phyloP scores from a whole-genome alignment of 2,329 filamentous ascomycete species.

The Fusarium sp. region DNA sequence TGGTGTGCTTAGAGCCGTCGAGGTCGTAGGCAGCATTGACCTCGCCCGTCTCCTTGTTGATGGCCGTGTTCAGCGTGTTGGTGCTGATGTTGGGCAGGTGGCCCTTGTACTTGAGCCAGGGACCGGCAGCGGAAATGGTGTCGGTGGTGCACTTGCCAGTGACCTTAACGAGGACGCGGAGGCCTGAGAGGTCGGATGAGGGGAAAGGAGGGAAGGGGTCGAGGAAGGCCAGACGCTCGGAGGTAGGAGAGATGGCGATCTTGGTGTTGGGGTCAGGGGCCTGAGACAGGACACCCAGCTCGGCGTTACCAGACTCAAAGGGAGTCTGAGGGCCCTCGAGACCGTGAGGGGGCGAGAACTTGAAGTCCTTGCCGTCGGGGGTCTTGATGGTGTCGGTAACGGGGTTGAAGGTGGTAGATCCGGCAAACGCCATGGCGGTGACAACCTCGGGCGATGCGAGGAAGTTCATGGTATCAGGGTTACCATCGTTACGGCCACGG shows the following conservation, averaged over 20 bases:
- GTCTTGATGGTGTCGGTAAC: constrained; percentile 88
- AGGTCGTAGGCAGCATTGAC: constrained; percentile 94
- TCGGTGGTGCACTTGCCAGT: constrained; percentile 98
- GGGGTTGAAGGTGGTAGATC: constrained; percentile 95
- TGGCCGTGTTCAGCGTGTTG: constrained; percentile 96
- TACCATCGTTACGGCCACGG: constrained; percentile 95
- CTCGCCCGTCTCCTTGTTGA: constrained; percentile 92
- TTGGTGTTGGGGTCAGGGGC: constrained; percentile 78
- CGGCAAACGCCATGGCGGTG: constrained; percentile 94
- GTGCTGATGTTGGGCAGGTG: constrained; percentile 97
- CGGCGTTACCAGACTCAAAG: constrained; percentile 84
- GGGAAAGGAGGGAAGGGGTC: constrained; percentile 94
- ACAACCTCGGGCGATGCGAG: constrained; percentile 96
- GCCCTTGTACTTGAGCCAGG: constrained; percentile 99
- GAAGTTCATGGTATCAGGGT: constrained; percentile 98
- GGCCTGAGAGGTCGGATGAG: constrained; percentile 76
- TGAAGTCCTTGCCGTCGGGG: constrained; percentile 85
- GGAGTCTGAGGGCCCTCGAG: constrained; percentile 72
- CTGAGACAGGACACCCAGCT: constrained; percentile 80
- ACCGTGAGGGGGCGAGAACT: constrained; percentile 85
- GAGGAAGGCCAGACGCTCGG: constrained; percentile 88
- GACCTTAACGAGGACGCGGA: constrained; percentile 95
- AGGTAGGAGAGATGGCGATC: constrained; percentile 88
- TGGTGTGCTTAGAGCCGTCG: constrained; percentile 80
- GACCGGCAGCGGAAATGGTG: constrained; percentile 94